These are phyloP conservation scores for Wickerhamomyces sp. DNA, from an alignment of 1,139 yeast species.

Conservation along the genomic window DNA sequence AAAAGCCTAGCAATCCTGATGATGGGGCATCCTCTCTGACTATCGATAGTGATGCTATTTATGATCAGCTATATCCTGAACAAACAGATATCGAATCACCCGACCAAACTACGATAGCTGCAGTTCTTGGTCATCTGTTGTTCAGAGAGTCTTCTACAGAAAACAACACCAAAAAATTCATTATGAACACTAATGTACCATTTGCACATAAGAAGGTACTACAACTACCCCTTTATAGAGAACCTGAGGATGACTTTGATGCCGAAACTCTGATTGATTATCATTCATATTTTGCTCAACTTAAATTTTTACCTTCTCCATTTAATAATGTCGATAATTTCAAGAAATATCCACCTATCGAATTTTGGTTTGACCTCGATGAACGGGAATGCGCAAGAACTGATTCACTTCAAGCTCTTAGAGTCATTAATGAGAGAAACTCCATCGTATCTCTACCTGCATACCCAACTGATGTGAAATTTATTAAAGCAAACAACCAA, in stretches of 20 bases:
- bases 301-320: conserved; percentile 46
- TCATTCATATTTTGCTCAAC: conserved; percentile 41
- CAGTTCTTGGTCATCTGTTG: conserved; percentile 21
- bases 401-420: conserved; percentile 28
- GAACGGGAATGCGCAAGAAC: conserved; percentile 37
- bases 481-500: conserved; percentile 17
- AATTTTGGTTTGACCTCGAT: conserved; percentile 49
- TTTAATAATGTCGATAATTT: conserved; percentile 23
- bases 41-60: conserved; percentile 10
- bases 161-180: conserved; percentile 16
- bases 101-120: conserved; percentile 13
- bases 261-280: conserved; percentile 27
- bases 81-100: not conserved
- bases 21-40: conserved; percentile 5
- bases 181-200: conserved; percentile 42
- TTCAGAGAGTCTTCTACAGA: conserved; percentile 7
- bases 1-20: conserved; percentile 11
- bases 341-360: conserved; percentile 46
- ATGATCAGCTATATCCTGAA: conserved; percentile 6
- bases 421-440: conserved; percentile 14
- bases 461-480: conserved; percentile 17
- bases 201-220: conserved; percentile 37
- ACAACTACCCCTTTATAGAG: conserved; percentile 24
- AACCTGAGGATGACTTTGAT: conserved; percentile 17
- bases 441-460: conserved; percentile 18